Evolutionary conservation across 2,329 filamentous ascomycete genomes (phyloP), one percentile per base, ranked within the genome.

Genomic region (Beauveria sp.): DNA sequence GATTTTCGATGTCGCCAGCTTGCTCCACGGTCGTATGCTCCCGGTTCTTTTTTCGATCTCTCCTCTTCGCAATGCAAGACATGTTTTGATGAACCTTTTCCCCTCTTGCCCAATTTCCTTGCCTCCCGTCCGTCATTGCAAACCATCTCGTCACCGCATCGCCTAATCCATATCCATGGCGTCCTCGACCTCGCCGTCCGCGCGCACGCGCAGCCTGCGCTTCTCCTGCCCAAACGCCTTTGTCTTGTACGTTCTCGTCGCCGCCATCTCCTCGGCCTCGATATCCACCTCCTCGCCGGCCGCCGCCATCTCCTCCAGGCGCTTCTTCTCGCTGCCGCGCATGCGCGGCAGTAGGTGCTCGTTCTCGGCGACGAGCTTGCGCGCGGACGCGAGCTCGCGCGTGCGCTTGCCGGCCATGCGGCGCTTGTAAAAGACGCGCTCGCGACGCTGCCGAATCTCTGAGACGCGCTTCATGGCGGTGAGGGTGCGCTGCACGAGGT

Each of bases 391-490:
- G 66, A 90, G 81, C 79, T 95, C 87, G 72, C 87, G 84, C 75
- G 89, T 89, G 77, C 89, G 88, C 79, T 96, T 96, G 74, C 93
- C 93, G 58, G 87, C 87, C 90, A 98, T 92, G 73, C 95, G 87
- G 73, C 89, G 87, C 85, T 91, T 93, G 82, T 96, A 97, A 79
- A 97, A 96, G 66, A 89, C 89, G 68, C 91, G 85, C 82, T 98
- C 93, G 72, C 95, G 85, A 72, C 87, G 85, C 62, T 85, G 77
- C 60, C 92, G 83, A 76, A 98, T 93, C 81, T 97, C 93, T 70
- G 85, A 81, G 69, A 98, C 88, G 66, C 93, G 85, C 77, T 91
- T 83, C 92, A 99, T 99, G 67, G 93, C 93, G 73, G 89, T 86
- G 75, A 98, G 82, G 18, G 95, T 98, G 71, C 89, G 91, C 68